Evolutionary conservation across 2,329 filamentous ascomycete species (phyloP).

Genomic region (Pestalotiopsis sp.): DNA sequence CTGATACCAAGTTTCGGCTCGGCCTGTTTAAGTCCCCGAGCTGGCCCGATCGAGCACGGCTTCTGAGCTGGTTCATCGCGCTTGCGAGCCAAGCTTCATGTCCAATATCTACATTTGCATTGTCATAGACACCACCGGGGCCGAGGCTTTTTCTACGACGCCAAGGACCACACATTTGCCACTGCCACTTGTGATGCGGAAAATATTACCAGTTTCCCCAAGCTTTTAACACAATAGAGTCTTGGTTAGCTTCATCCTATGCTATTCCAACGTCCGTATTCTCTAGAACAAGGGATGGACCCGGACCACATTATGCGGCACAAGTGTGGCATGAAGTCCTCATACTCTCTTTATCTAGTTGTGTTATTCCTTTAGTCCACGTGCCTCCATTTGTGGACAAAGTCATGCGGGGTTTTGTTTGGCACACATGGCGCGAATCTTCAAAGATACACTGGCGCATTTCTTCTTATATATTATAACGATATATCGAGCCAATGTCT

Average conservation of each 20-base stretch:
- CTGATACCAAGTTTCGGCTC: slow-evolving; percentile 11
- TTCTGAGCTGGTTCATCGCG: background rate
- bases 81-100: background rate
- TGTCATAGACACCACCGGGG: background rate
- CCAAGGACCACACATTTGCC: background rate
- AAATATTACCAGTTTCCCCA: background rate
- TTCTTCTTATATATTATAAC: background rate
- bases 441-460: background rate
- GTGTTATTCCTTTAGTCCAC: background rate
- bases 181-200: background rate
- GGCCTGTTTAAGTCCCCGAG: slow-evolving; percentile 14
- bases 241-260: background rate
- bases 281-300: background rate
- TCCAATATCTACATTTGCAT: background rate
- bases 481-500: no score
- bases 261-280: background rate
- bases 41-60: background rate
- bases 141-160: background rate
- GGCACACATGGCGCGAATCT: background rate
- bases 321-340: background rate
- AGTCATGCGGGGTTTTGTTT: background rate
- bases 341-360: background rate
- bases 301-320: background rate
- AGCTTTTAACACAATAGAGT: background rate
- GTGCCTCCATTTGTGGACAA: background rate